A percentile compares a stretch with the other conserved stretches of the same genome.
phyloP scores from a whole-genome alignment of 495 filamentous ascomycete species.

The Acidiella bohemica region DNA sequence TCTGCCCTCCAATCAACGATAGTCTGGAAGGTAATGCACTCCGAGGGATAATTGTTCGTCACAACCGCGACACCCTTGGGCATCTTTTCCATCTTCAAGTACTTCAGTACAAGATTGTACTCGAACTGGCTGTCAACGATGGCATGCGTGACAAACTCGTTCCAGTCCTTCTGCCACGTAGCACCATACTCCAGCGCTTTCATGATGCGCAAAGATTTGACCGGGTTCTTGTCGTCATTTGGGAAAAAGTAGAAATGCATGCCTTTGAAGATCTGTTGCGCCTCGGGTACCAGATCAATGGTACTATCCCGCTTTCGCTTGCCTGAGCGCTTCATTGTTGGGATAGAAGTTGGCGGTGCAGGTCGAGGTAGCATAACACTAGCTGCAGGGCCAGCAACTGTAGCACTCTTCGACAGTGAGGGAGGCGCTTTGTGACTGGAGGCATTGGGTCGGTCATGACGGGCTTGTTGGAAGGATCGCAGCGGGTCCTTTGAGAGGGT shows the following conservation, averaged over 20 bases:
- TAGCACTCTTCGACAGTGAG: conserved; percentile 2
- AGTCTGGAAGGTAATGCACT: conserved; percentile 53
- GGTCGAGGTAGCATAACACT: not conserved
- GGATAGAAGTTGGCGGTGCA: not conserved
- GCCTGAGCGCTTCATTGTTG: conserved; percentile 1
- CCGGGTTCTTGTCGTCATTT: conserved; percentile 54
- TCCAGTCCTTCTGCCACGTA: conserved; percentile 44
- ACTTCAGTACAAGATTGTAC: conserved; percentile 50
- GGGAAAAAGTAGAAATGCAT: conserved; percentile 55
- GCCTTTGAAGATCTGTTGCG: conserved; percentile 50
- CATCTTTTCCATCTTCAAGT: conserved; percentile 39
- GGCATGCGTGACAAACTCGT: conserved; percentile 46
- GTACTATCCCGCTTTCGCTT: conserved; percentile 39
- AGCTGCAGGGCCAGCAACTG: not conserved
- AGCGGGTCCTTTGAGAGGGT: not conserved
- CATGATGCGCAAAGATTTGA: conserved; percentile 54
- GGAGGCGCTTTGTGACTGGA: not conserved
- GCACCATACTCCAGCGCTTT: conserved; percentile 69
- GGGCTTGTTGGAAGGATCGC: not conserved
- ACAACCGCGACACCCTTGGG: conserved; percentile 48
- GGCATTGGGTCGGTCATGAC: not conserved
- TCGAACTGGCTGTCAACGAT: conserved; percentile 60
- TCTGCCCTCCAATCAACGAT: conserved; percentile 45
- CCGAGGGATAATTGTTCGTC: conserved; percentile 63
- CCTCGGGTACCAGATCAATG: conserved; percentile 39